A percentile compares a stretch with the other conserved stretches of the same genome.
Evolutionary conservation across 495 filamentous ascomycete species (phyloP).

Genomic region (Xylaria palmicola): DNA sequence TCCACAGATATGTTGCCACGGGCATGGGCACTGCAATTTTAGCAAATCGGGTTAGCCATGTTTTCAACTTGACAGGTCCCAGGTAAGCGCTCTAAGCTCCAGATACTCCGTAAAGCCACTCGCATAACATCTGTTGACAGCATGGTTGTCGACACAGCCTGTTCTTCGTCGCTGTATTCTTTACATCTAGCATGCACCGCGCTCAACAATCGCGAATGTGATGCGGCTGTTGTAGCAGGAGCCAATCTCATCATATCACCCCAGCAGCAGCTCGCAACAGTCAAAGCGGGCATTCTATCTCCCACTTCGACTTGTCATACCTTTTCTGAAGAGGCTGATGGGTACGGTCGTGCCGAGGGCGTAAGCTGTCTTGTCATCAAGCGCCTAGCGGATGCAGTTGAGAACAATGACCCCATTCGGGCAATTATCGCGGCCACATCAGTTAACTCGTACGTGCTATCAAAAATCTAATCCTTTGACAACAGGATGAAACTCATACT

Average conservation of each 20-base stretch:
- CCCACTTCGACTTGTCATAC: slow-evolving; percentile 42
- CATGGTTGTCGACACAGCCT: too few species aligned
- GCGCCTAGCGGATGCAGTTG: slow-evolving; percentile 39
- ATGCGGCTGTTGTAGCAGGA: slow-evolving; percentile 44
- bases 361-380: slow-evolving; percentile 56
- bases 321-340: slow-evolving; percentile 55
- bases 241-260: slow-evolving; percentile 43
- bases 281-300: slow-evolving; percentile 26
- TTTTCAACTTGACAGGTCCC: too few species aligned
- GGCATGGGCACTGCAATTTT: too few species aligned
- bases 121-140: too few species aligned
- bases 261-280: slow-evolving; percentile 26
- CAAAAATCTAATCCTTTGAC: too few species aligned
- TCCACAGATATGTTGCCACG: too few species aligned
- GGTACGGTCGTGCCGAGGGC: slow-evolving; percentile 60
- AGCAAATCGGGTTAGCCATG: too few species aligned
- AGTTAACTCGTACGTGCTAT: too few species aligned
- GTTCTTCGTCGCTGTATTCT: slow-evolving; percentile 62
- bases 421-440: slow-evolving; percentile 54
- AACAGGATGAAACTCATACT: too few species aligned
- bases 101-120: too few species aligned
- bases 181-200: slow-evolving; percentile 65
- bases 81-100: too few species aligned
- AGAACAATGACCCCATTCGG: slow-evolving; percentile 49
- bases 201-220: slow-evolving; percentile 48